phyloP scores from a whole-genome alignment of 2,329 filamentous ascomycete species.

The Aspergillus neoniger region DNA sequence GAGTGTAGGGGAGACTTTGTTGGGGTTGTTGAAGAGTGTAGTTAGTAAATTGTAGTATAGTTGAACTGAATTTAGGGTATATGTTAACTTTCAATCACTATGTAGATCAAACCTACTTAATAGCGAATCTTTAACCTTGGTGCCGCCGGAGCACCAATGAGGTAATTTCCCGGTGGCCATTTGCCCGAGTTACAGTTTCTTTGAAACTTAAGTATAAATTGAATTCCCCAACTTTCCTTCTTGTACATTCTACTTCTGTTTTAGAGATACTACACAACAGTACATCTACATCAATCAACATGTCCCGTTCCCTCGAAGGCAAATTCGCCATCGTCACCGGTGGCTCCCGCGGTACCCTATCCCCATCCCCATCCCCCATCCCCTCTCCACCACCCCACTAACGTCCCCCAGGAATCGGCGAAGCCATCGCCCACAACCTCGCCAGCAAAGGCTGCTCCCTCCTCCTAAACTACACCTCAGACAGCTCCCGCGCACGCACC shows the following conservation, averaged over 20 bases:
- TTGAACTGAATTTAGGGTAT: neutral
- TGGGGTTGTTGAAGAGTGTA: too few species aligned
- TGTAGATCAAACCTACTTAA: too few species aligned
- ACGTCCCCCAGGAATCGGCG: conserved; percentile 66
- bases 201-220: neutral
- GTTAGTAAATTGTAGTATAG: too few species aligned
- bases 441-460: conserved; percentile 70
- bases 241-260: too few species aligned
- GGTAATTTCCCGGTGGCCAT: conserved; percentile 29
- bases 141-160: conserved; percentile 16
- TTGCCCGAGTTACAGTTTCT: neutral
- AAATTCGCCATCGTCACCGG: conserved; percentile 80
- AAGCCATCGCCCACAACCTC: conserved; percentile 68
- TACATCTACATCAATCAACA: conserved; percentile 6
- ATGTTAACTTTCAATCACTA: neutral
- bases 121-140: neutral
- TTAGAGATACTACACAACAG: neutral
- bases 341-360: conserved; percentile 66
- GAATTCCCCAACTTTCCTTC: neutral
- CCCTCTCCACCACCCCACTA: conserved; percentile 9
- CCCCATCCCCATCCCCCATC: neutral
- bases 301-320: conserved; percentile 59
- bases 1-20: conserved; percentile 9
- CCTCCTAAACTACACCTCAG: conserved; percentile 71
- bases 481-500: conserved; percentile 57